A percentile compares a stretch with the other conserved stretches of the same genome.
Conservation (phyloP, 805 yeast genomes). For the Wickerhamomyces bisporus region DNA sequence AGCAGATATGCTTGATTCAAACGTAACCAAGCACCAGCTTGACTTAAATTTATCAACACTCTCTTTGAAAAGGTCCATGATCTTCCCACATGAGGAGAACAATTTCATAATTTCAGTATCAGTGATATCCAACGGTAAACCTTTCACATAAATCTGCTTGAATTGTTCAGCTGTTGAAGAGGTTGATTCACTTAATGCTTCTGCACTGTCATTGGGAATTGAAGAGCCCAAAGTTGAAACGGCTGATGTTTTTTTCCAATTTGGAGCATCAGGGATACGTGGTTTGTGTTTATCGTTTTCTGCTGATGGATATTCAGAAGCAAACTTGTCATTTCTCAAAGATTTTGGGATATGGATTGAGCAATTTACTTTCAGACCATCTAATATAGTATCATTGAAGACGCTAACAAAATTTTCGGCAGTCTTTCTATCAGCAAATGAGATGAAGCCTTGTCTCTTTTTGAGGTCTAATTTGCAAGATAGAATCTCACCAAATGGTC, state of each 20-base stretch:
- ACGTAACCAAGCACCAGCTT: conserved; percentile 46
- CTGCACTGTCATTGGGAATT: too few relatives aligned
- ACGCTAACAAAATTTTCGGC: conserved; percentile 32
- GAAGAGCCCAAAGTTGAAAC: not conserved
- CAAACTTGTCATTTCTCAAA: conserved; percentile 8
- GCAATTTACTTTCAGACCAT: conserved; percentile 30
- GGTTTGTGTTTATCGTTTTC: too few relatives aligned
- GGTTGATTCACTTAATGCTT: too few relatives aligned
- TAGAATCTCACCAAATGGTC: conserved; percentile 38
- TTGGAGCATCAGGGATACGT: too few relatives aligned
- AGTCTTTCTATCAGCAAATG: conserved; percentile 27
- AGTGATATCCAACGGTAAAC: conserved; percentile 36
- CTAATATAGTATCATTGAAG: conserved; percentile 25
- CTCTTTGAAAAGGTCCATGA: conserved; percentile 52
- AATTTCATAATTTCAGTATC: conserved; percentile 37
- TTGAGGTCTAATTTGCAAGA: conserved; percentile 36
- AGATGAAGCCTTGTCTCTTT: conserved; percentile 37
- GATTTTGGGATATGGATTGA: conserved; percentile 35
- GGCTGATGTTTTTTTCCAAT: too few relatives aligned
- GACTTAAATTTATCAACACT: conserved; percentile 26
- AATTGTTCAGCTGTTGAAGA: conserved; percentile 7
- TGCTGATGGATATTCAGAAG: too few relatives aligned
- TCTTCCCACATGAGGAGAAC: conserved; percentile 42
- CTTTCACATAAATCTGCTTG: conserved; percentile 40
- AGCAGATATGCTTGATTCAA: conserved; percentile 40